phyloP scores from a whole-genome alignment of 306 rosid genomes.

The Bauhinia variegata region DNA sequence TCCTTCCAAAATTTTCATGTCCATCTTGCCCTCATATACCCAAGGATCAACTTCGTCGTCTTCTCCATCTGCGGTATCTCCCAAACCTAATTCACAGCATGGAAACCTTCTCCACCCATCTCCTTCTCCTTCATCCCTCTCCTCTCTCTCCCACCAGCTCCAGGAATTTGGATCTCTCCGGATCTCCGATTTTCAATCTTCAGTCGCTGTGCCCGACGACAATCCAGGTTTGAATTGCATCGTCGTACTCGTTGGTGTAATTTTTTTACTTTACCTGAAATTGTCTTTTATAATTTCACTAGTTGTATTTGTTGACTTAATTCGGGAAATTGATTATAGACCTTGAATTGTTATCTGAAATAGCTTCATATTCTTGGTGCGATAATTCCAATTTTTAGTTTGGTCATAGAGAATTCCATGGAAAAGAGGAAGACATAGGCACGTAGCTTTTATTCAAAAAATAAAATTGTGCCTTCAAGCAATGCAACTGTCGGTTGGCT shows the following conservation, averaged over 20 bases:
- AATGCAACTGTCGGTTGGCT: background rate
- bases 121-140: conserved; percentile 23
- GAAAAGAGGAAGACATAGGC: background rate
- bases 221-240: conserved; percentile 44
- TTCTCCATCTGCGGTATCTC: conserved; percentile 46
- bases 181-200: conserved; percentile 55
- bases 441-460: background rate
- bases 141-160: conserved; percentile 44
- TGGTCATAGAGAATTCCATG: background rate
- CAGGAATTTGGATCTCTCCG: conserved; percentile 57
- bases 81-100: conserved; percentile 72
- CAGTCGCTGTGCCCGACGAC: conserved; percentile 25
- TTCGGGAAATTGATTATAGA: too few species aligned
- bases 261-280: background rate
- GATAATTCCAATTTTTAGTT: background rate
- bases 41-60: conserved; percentile 67
- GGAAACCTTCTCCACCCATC: conserved; percentile 42
- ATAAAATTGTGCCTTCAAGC: too few species aligned
- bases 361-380: background rate
- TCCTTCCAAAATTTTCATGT: conserved; percentile 71
- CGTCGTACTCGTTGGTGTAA: background rate
- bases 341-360: background rate
- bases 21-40: conserved; percentile 90
- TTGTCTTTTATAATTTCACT: background rate
- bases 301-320: background rate